Base-by-base conservation (phyloP, 257 asterid genomes). In the Solanum neorickii region DNA sequence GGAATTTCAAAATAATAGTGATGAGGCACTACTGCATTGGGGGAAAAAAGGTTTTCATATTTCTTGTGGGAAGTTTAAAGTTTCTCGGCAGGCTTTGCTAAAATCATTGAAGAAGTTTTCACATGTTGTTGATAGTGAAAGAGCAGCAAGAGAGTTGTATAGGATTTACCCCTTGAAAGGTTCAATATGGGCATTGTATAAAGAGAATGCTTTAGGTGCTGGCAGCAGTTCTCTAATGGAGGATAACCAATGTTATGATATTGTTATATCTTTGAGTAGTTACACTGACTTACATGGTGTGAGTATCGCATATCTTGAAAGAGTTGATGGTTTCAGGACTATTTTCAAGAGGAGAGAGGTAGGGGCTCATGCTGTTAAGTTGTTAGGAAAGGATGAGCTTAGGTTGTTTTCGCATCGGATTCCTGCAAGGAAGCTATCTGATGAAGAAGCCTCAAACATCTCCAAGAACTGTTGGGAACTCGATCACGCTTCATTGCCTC, bases 391-490 rank as follows among this genome's bases (percentile, higher is more conserved):
- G 65, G 91, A 90, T 12, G 95, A 97, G 77, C 87, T 92, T 20
- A 90, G 91, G 72, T 33, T 87, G 41, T 91, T 95, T 86, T 97
- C 98, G 1, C 98, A 95, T 91, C 97, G 88, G 88, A 95, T 97
- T 90, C 98, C 97, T 42, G 96, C 98, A 41, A 94, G 91, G 90
- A 94, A 93, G 88, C 95, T 97, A 68, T 90, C 95, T 25, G 96
- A 95, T 35, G 92, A 93, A 87, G 98, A 94, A 91, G 91, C 91
- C 31, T 82, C 91, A 6, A 90, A 89, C 80, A 96, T 97, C 90
- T 92, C 96, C 25, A 93, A 92, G 89, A 89, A 92, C 88, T 95
- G 98, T 88, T 97, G 99, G 99, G 98, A 94, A 89, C 93, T 97
- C 13, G 98, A 97, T 90, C 96, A 98, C 62, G 90, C 94, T 72